Evolutionary conservation across 495 filamentous ascomycete genomes (phyloP).

Genomic region (Daldinia caldariorum): DNA sequence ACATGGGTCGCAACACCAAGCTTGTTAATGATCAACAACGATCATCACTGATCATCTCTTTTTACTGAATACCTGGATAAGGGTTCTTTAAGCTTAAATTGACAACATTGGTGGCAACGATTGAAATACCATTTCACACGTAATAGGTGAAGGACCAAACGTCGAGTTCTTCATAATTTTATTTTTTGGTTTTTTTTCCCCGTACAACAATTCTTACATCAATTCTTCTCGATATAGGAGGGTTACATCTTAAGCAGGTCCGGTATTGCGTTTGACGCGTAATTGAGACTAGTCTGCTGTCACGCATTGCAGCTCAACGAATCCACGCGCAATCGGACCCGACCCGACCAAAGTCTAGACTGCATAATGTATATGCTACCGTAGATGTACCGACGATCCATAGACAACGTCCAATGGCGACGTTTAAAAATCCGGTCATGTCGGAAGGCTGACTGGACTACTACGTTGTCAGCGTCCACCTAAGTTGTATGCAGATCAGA

Average conservation of each 20-base stretch:
- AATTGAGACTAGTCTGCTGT: slow-evolving; percentile 16
- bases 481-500: slow-evolving; percentile 11
- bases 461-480: slow-evolving; percentile 27
- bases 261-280: slow-evolving; percentile 27
- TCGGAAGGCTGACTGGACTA: slow-evolving; percentile 1
- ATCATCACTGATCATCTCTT: slow-evolving; percentile 19
- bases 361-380: slow-evolving; percentile 17
- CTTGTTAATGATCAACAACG: slow-evolving; percentile 35
- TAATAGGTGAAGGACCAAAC: too few relatives aligned
- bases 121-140: background rate
- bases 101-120: slow-evolving; percentile 10
- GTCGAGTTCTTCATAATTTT: too few relatives aligned
- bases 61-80: slow-evolving; percentile 22
- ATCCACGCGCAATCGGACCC: slow-evolving; percentile 7
- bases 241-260: slow-evolving; percentile 36
- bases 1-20: slow-evolving; percentile 27
- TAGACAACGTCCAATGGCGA: slow-evolving; percentile 17
- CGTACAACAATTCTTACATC: background rate
- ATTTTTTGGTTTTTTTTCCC: too few relatives aligned
- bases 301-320: slow-evolving; percentile 16
- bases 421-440: slow-evolving; percentile 1
- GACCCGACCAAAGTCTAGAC: slow-evolving; percentile 12
- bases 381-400: slow-evolving; percentile 13
- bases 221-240: background rate
- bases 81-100: slow-evolving; percentile 33